Evolutionary conservation across 441 rosid species (phyloP).

Genomic region (Isatis lusitanica): DNA sequence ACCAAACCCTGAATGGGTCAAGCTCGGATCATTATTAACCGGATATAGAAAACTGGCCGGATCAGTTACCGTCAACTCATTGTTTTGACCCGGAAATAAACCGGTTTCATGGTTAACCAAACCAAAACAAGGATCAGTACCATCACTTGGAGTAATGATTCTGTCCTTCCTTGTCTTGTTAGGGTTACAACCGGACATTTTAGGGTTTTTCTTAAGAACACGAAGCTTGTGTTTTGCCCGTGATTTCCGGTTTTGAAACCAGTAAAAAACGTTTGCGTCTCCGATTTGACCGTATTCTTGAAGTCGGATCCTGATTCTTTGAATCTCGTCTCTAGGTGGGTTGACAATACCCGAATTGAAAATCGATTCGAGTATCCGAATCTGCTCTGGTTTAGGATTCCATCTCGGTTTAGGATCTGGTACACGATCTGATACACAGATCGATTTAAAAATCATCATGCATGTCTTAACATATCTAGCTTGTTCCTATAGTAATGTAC

Average conservation of each 20-base stretch:
- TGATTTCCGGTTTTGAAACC: constrained; percentile 96
- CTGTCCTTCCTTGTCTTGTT: constrained; percentile 14
- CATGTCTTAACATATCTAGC: constrained; percentile 5
- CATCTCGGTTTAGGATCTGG: constrained; percentile 98
- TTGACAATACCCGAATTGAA: constrained; percentile 94
- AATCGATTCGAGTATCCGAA: constrained; percentile 83
- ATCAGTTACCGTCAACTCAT: constrained; percentile 17
- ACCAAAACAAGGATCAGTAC: constrained; percentile 44
- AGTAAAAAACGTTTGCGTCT: constrained; percentile 90
- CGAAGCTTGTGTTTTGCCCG: constrained; percentile 85
- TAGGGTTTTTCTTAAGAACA: constrained; percentile 50
- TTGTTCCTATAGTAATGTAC: background rate
- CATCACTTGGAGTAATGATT: constrained; percentile 21
- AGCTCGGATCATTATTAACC: constrained; percentile 7
- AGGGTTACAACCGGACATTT: constrained; percentile 1
- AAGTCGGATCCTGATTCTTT: constrained; percentile 74
- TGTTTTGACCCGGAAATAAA: constrained; percentile 29
- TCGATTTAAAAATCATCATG: constrained; percentile 9
- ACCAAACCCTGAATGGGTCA: constrained; percentile 16
- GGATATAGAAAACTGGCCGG: constrained; percentile 20
- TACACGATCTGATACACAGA: constrained; percentile 28
- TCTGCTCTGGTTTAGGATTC: constrained; percentile 97
- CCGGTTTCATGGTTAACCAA: constrained; percentile 53
- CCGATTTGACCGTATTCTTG: constrained; percentile 94
- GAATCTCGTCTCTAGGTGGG: constrained; percentile 90